Evolutionary conservation across 2,329 filamentous ascomycete genomes (phyloP).

Genomic region (Reticulascus tulasneorum): DNA sequence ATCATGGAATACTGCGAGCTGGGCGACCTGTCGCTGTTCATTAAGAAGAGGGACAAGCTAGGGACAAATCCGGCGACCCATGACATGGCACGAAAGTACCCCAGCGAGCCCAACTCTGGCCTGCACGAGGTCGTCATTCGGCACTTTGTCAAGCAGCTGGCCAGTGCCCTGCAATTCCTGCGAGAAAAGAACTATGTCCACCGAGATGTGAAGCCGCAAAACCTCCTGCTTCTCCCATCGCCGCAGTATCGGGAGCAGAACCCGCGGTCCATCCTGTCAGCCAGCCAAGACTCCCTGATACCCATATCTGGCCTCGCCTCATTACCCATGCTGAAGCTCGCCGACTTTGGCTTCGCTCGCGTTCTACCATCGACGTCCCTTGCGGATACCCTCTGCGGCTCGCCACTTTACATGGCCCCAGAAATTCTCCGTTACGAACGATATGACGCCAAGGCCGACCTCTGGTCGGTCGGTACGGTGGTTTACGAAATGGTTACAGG

Average conservation of each 20-base stretch:
- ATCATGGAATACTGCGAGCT: slow-evolving; percentile 99
- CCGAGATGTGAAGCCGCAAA: slow-evolving; percentile 96
- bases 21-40: slow-evolving; percentile 90
- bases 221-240: slow-evolving; percentile 84
- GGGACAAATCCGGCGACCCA: slow-evolving; percentile 74
- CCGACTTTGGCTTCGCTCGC: slow-evolving; percentile 97
- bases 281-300: slow-evolving; percentile 74
- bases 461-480: slow-evolving; percentile 97
- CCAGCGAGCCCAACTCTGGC: slow-evolving; percentile 76
- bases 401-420: slow-evolving; percentile 96
- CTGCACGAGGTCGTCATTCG: slow-evolving; percentile 94
- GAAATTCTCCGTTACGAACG: slow-evolving; percentile 96
- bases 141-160: slow-evolving; percentile 92
- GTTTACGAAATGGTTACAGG: slow-evolving; percentile 93
- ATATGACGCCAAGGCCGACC: slow-evolving; percentile 93
- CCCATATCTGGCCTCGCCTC: slow-evolving; percentile 78
- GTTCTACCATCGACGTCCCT: slow-evolving; percentile 86
- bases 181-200: slow-evolving; percentile 84
- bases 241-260: slow-evolving; percentile 62
- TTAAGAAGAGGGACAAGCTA: slow-evolving; percentile 86
- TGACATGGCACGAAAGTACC: slow-evolving; percentile 92
- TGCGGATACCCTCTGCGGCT: slow-evolving; percentile 93
- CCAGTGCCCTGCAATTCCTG: slow-evolving; percentile 87
- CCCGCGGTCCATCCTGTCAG: slow-evolving; percentile 67
- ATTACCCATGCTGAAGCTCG: slow-evolving; percentile 93